phyloP scores from a whole-genome alignment of 177 flowering plant genomes.

The Vitis hybrid region DNA sequence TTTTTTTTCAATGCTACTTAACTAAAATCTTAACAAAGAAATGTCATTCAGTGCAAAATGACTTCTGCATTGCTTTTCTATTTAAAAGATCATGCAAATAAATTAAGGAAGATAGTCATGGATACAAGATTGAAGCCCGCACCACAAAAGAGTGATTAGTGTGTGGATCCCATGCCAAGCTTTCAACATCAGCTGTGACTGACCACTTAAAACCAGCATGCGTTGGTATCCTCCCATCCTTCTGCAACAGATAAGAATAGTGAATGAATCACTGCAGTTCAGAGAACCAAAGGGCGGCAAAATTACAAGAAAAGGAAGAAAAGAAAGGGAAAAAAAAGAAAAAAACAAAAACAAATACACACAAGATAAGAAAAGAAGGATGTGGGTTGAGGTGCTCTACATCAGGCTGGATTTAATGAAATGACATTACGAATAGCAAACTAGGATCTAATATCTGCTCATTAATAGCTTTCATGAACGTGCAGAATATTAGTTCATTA shows the following conservation, averaged over 20 bases:
- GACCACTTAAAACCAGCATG: constrained; percentile 72
- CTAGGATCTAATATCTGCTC: too few relatives aligned
- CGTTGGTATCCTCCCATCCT: constrained; percentile 68
- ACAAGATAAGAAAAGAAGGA: too few relatives aligned
- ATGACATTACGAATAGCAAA: too few relatives aligned
- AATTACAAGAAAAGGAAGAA: background rate
- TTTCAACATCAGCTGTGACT: constrained; percentile 81
- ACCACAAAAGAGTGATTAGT: constrained; percentile 82
- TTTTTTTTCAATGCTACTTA: too few relatives aligned
- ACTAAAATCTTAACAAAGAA: too few relatives aligned
- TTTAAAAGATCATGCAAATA: too few relatives aligned
- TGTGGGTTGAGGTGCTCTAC: too few relatives aligned
- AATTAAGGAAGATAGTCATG: background rate
- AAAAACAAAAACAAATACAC: too few relatives aligned
- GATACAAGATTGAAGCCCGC: constrained; percentile 18
- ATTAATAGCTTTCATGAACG: too few relatives aligned
- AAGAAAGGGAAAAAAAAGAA: background rate
- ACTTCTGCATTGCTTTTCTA: too few relatives aligned
- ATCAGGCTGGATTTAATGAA: too few relatives aligned
- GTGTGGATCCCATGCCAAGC: constrained; percentile 97
- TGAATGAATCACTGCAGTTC: background rate
- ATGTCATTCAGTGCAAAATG: too few relatives aligned
- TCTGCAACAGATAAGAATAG: constrained; percentile 45
- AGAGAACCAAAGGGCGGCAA: background rate
- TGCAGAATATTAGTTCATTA: background rate